These are phyloP conservation scores for Flaveria trinervia DNA, from an alignment of 129 eudicot species.

Conservation along the genomic window DNA sequence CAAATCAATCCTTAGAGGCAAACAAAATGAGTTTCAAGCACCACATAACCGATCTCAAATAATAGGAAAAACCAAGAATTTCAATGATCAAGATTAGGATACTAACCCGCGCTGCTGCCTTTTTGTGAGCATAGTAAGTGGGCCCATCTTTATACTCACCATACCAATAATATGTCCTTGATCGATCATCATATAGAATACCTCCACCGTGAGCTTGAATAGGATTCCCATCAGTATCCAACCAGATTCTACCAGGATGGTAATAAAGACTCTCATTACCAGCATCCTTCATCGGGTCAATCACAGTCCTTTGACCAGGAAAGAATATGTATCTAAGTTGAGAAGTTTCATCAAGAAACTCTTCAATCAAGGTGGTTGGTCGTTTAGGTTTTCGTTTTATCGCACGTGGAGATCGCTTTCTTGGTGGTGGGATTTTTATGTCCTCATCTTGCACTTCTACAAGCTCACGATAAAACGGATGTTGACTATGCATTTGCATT, in stretches of 20 bases:
- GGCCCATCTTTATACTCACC: slow-evolving; percentile 98
- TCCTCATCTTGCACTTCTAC: slow-evolving; percentile 84
- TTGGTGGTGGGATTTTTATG: slow-evolving; percentile 85
- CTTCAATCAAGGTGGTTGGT: slow-evolving; percentile 72
- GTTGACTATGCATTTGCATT: slow-evolving; percentile 36
- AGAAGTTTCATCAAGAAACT: slow-evolving; percentile 89
- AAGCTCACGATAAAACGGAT: slow-evolving; percentile 65
- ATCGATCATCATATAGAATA: slow-evolving; percentile 68
- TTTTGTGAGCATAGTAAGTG: slow-evolving; percentile 87
- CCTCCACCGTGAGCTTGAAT: slow-evolving; percentile 99
- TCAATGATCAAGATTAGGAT: slow-evolving; percentile 10
- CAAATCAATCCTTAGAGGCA: not conserved
- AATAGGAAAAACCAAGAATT: not conserved
- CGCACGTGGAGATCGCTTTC: slow-evolving; percentile 95
- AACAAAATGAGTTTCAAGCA: not conserved
- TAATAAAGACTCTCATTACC: slow-evolving; percentile 73
- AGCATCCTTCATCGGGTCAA: slow-evolving; percentile 61
- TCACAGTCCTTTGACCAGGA: slow-evolving; percentile 63
- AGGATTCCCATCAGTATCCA: slow-evolving; percentile 95
- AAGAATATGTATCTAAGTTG: slow-evolving; percentile 83
- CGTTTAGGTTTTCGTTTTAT: slow-evolving; percentile 71
- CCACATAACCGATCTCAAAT: not conserved
- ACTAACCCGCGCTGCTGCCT: slow-evolving; percentile 93
- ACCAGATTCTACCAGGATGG: slow-evolving; percentile 92
- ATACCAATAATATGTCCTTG: slow-evolving; percentile 78